Conservation (phyloP, 192 early-diverging fungal genomes). For the Podila epigama region DNA sequence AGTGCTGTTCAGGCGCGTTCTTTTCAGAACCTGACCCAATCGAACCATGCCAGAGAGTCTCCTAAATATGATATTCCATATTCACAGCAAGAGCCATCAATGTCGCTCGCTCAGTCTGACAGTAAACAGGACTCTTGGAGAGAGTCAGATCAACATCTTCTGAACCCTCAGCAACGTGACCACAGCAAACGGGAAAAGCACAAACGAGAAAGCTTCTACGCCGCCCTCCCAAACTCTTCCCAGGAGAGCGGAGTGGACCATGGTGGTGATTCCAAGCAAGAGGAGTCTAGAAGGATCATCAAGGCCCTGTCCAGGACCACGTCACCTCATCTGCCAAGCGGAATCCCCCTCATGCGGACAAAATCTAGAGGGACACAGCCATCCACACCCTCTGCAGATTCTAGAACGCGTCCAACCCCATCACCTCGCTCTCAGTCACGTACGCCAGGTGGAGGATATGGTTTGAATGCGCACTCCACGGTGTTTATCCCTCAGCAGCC, state of each 20-base stretch:
- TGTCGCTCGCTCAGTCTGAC: background rate
- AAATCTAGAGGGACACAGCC: conserved; percentile 19
- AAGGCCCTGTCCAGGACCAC: conserved; percentile 12
- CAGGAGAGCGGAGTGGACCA: background rate
- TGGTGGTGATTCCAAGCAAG: conserved; percentile 1
- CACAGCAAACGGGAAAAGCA: conserved; percentile 27
- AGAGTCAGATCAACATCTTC: conserved; percentile 20
- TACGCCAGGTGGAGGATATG: conserved; percentile 14
- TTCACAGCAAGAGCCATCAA: background rate
- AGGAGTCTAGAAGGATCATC: conserved; percentile 5
- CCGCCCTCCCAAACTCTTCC: conserved; percentile 23
- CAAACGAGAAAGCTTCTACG: conserved; percentile 43
- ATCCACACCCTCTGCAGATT: conserved; percentile 15
- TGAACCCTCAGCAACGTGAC: conserved; percentile 3
- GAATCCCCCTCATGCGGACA: conserved; percentile 14
- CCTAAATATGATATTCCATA: background rate
- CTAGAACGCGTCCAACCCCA: conserved; percentile 15
- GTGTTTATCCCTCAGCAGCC: conserved; percentile 8
- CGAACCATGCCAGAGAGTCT: background rate
- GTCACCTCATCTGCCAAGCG: conserved; percentile 21
- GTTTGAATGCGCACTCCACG: background rate
- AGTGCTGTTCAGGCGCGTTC: conserved; percentile 28
- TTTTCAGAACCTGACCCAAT: conserved; percentile 18
- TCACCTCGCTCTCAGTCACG: conserved; percentile 23
- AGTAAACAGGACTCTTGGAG: conserved; percentile 1